Evolutionary conservation across 2,329 filamentous ascomycete genomes (phyloP), one percentile per base, ranked within the genome.

Genomic region (Diatrype stigma): DNA sequence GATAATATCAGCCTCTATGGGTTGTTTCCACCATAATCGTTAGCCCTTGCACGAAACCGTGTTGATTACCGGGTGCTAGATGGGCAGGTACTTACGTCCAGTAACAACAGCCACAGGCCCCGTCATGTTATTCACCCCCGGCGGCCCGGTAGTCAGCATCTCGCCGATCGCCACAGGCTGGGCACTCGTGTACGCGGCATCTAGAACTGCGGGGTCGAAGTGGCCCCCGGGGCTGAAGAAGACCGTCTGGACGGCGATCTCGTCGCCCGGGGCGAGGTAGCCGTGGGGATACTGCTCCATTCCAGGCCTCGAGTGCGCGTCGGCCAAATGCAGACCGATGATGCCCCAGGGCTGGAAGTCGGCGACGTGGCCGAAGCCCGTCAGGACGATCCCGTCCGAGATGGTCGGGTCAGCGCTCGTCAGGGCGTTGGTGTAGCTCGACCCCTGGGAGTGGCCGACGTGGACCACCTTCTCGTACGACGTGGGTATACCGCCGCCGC

Each of bases 381-480:
- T 85, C 6, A 87, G 71, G 47, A 84, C 67, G 35, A 86, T 71
- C 35, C 76, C 81, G 53, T 86, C 77, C 35, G 77, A 81, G 51
- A 80, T 68, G 49, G 72, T 61, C 1, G 34, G 34, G 34, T 81
- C 70, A 51, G 70, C 63, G 45, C 73, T 72, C 8, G 78, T 76
- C 22, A 87, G 70, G 46, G 69, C 73, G 65, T 82, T 84, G 2
- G 76, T 79, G 57, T 82, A 78, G 6, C 76, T 67, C 0, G 81
- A 82, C 30, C 84, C 84, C 57, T 84, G 86, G 0, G 79, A 83
- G 69, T 87, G 83, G 12, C 84, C 84, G 16, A 84, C 72, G 62
- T 87, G 83, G 7, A 83, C 70, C 22, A 82, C 68, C 59, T 78
- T 75, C 42, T 61, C 51, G 57, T 67, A 73, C 30, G 19, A 55